phyloP scores from a whole-genome alignment of 1,284 basidiomycete genomes.

The Cutaneotrichosporon sp. region DNA sequence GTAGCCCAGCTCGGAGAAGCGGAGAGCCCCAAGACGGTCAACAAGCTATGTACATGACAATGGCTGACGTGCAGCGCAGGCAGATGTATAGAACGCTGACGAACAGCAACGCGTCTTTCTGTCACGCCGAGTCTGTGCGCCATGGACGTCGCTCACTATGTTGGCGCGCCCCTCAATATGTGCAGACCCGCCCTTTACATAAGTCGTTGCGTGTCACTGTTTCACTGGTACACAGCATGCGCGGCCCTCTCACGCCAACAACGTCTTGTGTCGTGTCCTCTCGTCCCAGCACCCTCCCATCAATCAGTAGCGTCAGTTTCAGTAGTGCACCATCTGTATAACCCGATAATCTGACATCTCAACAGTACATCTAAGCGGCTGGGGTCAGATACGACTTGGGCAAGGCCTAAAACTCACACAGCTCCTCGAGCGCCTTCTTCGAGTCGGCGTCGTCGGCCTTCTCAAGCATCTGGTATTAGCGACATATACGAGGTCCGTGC shows the following conservation, averaged over 20 bases:
- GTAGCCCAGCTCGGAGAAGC: too few species aligned
- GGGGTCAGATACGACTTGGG: neutral
- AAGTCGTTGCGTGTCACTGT: too few species aligned
- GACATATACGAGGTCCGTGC: neutral
- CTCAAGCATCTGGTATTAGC: slow-evolving; percentile 59
- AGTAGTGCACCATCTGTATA: neutral
- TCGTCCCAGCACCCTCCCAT: neutral
- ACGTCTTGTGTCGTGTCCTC: too few species aligned
- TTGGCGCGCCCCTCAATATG: neutral
- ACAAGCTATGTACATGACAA: too few species aligned
- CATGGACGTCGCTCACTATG: neutral
- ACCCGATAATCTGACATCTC: neutral
- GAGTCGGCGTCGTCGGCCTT: slow-evolving; percentile 59
- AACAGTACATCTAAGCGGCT: slow-evolving; percentile 16
- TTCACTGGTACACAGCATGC: too few species aligned
- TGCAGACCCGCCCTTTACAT: neutral
- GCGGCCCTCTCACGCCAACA: too few species aligned
- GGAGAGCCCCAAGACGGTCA: too few species aligned
- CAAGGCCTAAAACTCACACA: slow-evolving; percentile 52
- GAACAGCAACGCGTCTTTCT: neutral
- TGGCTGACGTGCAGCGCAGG: too few species aligned
- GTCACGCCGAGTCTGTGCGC: neutral
- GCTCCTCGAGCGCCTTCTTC: slow-evolving; percentile 62
- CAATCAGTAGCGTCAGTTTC: neutral
- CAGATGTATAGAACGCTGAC: neutral